A percentile compares a stretch with the other conserved stretches of the same genome.
Evolutionary conservation across 78 protist species (phyloP).

Genomic region (Polysphondylium violaceum): DNA sequence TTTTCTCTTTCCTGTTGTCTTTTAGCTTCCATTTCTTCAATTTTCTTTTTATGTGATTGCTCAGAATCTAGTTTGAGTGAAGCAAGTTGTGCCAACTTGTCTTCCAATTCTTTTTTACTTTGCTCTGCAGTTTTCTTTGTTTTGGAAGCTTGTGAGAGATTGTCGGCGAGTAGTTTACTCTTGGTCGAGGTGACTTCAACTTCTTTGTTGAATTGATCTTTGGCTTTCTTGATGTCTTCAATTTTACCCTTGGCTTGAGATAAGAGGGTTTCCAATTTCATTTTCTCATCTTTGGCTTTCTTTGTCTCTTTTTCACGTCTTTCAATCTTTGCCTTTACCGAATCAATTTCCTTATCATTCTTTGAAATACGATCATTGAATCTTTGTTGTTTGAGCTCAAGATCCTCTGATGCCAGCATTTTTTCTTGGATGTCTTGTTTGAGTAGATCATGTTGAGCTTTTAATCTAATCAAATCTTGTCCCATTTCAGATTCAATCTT

Average conservation of each 20-base stretch:
- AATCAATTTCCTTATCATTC: background rate
- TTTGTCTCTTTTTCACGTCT: background rate
- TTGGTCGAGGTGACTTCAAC: slow-evolving; percentile 13
- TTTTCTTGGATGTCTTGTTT: slow-evolving; percentile 31
- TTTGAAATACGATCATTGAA: slow-evolving; percentile 6
- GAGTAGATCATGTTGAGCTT: slow-evolving; percentile 7
- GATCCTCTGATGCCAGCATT: background rate
- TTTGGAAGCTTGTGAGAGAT: background rate
- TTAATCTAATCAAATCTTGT: background rate
- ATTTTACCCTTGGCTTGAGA: slow-evolving; percentile 15
- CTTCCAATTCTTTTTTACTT: slow-evolving; percentile 37
- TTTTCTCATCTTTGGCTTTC: slow-evolving; percentile 25
- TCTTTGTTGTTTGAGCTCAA: slow-evolving; percentile 30
- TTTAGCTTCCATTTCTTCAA: background rate
- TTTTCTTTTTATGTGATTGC: slow-evolving; percentile 19
- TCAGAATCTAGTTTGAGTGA: background rate
- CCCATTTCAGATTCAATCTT: background rate
- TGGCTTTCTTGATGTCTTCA: slow-evolving; percentile 27
- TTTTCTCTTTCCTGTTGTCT: slow-evolving; percentile 8
- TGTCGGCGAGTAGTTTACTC: slow-evolving; percentile 27
- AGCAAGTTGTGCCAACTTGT: background rate
- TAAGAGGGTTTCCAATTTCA: slow-evolving; percentile 20
- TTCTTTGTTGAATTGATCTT: slow-evolving; percentile 42
- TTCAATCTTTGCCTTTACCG: background rate
- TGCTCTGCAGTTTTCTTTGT: slow-evolving; percentile 23